Percentiles rank a stretch among this genome's conserved stretches.
Conservation (phyloP, 495 filamentous ascomycete species). For the Hypoxylon intermedium region DNA sequence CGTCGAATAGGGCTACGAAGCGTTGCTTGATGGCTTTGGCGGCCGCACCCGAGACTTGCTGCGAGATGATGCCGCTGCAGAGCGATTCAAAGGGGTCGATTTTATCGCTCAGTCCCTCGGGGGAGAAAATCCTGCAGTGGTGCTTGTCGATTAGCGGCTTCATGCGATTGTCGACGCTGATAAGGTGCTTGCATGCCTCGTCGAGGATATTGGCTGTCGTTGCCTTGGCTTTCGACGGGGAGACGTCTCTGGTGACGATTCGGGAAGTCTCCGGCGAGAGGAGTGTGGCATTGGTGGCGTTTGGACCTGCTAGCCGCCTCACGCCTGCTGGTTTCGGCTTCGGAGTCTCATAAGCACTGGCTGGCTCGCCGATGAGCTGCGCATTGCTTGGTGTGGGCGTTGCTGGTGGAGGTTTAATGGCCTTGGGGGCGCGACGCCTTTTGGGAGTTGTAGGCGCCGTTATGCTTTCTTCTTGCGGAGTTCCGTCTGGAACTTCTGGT, state of each 20-base stretch:
- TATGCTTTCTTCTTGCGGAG: constrained; percentile 7
- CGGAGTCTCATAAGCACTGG: constrained; percentile 17
- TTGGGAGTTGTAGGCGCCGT: constrained; percentile 45
- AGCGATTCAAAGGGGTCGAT: constrained; percentile 89
- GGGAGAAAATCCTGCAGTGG: constrained; percentile 79
- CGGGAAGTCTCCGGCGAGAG: constrained; percentile 79
- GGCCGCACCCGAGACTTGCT: constrained; percentile 93
- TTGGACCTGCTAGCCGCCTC: constrained; percentile 56
- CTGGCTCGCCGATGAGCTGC: constrained; percentile 43
- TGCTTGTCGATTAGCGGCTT: constrained; percentile 75
- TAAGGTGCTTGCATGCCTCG: constrained; percentile 78
- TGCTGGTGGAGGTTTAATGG: constrained; percentile 37
- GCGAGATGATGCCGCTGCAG: constrained; percentile 85
- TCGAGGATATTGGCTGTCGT: constrained; percentile 78
- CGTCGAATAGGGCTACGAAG: constrained; percentile 79
- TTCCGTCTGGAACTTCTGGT: constrained; percentile 12
- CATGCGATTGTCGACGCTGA: constrained; percentile 76
- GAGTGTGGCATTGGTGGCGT: constrained; percentile 73
- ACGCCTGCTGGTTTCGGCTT: constrained; percentile 50
- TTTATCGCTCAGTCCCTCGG: constrained; percentile 79
- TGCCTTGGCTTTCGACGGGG: constrained; percentile 67
- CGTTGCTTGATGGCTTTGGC: constrained; percentile 85
- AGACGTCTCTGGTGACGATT: constrained; percentile 65
- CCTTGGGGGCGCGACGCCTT: constrained; percentile 37
- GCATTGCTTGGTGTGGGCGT: constrained; percentile 51